phyloP scores from a whole-genome alignment of 2,329 filamentous ascomycete genomes.

The Amesomyces nigricolor region DNA sequence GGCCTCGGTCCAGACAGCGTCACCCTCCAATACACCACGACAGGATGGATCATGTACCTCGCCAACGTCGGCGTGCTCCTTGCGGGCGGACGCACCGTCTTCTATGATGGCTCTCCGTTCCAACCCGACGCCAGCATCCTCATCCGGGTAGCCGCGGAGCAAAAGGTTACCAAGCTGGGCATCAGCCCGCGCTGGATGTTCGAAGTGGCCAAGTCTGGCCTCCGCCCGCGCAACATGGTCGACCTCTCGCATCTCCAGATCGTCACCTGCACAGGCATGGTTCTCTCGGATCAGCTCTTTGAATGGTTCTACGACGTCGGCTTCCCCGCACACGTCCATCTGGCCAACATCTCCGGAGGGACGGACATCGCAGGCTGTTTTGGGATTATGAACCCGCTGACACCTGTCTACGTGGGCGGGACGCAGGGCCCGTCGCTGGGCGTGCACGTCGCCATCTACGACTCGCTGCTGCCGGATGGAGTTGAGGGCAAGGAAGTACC shows the following conservation, averaged over 20 bases:
- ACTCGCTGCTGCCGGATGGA: slow-evolving; percentile 50
- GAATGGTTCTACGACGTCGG: slow-evolving; percentile 71
- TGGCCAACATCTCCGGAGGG: slow-evolving; percentile 70
- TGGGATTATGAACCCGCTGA: slow-evolving; percentile 60
- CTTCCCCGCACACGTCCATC: slow-evolving; percentile 61
- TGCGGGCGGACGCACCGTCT: slow-evolving; percentile 54
- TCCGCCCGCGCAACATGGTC: slow-evolving; percentile 56
- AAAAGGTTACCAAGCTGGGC: slow-evolving; percentile 66
- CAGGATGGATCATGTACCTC: slow-evolving; percentile 88
- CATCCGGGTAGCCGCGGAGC: slow-evolving; percentile 55
- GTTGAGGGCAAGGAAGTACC: slow-evolving; percentile 40
- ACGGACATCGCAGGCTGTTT: slow-evolving; percentile 67
- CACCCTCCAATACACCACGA: slow-evolving; percentile 56
- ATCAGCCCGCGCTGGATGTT: slow-evolving; percentile 72
- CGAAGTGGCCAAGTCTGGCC: slow-evolving; percentile 60
- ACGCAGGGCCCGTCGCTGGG: slow-evolving; percentile 47
- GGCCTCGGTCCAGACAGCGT: slow-evolving; percentile 37
- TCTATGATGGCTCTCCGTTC: slow-evolving; percentile 85
- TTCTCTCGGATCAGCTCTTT: slow-evolving; percentile 68
- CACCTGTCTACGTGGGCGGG: slow-evolving; percentile 57
- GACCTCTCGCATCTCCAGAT: slow-evolving; percentile 56
- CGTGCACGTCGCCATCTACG: slow-evolving; percentile 53
- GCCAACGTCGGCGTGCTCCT: slow-evolving; percentile 53
- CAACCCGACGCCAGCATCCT: slow-evolving; percentile 60
- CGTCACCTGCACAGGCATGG: slow-evolving; percentile 75